phyloP scores from a whole-genome alignment of 768 basidiomycete species.

The Suillus americanus region DNA sequence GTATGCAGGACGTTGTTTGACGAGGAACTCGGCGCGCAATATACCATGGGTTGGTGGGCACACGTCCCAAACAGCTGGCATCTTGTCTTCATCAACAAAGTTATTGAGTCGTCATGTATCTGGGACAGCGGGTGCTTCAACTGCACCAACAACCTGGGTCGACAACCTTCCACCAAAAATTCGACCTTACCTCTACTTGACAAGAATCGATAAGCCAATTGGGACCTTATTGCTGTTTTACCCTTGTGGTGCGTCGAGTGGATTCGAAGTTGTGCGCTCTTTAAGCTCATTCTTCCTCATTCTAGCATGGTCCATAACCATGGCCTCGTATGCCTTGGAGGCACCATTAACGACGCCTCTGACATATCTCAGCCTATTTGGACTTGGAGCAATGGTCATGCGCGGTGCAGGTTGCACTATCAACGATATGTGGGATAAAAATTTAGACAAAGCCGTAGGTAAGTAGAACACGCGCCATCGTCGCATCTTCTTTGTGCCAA shows the following conservation, averaged over 20 bases:
- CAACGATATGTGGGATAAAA: slow-evolving; percentile 97
- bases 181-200: slow-evolving; percentile 82
- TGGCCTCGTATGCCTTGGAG: slow-evolving; percentile 84
- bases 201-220: slow-evolving; percentile 94
- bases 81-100: background rate
- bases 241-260: slow-evolving; percentile 76
- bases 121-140: slow-evolving; percentile 5
- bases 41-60: background rate
- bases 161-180: slow-evolving; percentile 58
- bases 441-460: slow-evolving; percentile 93
- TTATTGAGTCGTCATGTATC: slow-evolving; percentile 16
- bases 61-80: background rate
- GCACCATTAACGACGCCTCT: slow-evolving; percentile 67
- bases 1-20: background rate
- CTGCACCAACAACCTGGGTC: slow-evolving; percentile 54
- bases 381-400: slow-evolving; percentile 91
- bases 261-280: background rate
- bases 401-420: slow-evolving; percentile 98
- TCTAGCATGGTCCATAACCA: slow-evolving; percentile 96
- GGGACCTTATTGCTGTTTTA: slow-evolving; percentile 90
- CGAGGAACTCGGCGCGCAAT: background rate
- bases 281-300: background rate
- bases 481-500: background rate
- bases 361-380: slow-evolving; percentile 81
- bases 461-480: slow-evolving; percentile 12